Evolutionary conservation across 202 grass and related monocot species (phyloP).

Genomic region (Schoenoplectus tabernaemontani): DNA sequence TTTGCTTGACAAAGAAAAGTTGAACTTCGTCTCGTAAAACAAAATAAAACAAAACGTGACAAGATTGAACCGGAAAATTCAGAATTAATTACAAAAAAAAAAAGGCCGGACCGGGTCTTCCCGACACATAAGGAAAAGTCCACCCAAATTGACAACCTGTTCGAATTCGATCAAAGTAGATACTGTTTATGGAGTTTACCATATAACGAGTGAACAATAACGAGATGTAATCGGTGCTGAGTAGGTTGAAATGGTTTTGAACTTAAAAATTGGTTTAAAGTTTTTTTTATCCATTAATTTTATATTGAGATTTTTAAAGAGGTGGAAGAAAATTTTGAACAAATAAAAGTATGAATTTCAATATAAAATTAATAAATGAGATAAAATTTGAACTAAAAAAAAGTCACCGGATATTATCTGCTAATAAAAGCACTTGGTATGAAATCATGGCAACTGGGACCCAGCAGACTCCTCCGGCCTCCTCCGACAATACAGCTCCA

Average conservation of each 20-base stretch:
- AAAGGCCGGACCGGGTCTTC: neutral
- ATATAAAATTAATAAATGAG: too few relatives aligned
- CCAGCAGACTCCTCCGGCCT: neutral
- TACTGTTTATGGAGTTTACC: neutral
- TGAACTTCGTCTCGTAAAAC: neutral
- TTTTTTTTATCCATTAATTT: too few relatives aligned
- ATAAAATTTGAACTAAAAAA: too few relatives aligned
- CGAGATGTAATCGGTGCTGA: too few relatives aligned
- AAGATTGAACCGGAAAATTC: neutral
- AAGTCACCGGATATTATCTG: too few relatives aligned
- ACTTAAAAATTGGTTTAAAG: too few relatives aligned
- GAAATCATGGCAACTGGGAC: neutral
- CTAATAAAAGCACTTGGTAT: neutral
- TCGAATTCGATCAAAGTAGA: neutral
- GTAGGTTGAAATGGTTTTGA: too few relatives aligned
- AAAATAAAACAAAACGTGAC: neutral
- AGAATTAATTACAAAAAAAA: too few relatives aligned
- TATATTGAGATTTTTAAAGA: too few relatives aligned
- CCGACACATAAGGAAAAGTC: neutral
- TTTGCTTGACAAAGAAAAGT: neutral
- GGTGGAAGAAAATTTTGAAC: too few relatives aligned
- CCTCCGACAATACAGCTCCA: neutral
- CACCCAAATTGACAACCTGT: neutral
- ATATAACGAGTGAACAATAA: neutral
- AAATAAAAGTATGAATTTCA: too few relatives aligned